phyloP scores from a whole-genome alignment of 2,329 filamentous ascomycete genomes.

The Polychaeton citri region DNA sequence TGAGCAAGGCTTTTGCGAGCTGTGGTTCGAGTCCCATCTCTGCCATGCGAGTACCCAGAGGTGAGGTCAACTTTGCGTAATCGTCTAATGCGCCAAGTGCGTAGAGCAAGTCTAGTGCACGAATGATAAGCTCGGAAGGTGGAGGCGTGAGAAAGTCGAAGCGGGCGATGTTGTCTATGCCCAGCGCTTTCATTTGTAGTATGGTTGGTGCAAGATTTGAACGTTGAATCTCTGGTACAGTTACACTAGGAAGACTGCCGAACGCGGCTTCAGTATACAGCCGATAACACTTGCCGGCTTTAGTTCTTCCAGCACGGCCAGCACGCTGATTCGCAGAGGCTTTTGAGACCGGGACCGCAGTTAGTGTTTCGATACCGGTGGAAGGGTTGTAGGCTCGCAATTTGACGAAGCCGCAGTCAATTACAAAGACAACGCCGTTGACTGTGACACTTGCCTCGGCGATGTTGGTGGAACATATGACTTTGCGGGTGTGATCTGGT shows the following conservation, averaged over 20 bases:
- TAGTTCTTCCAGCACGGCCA: constrained; percentile 78
- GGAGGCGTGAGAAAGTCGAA: constrained; percentile 84
- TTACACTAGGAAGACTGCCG: constrained; percentile 52
- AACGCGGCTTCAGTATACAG: constrained; percentile 73
- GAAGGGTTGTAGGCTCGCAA: constrained; percentile 70
- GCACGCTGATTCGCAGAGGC: constrained; percentile 86
- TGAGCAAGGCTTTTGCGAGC: constrained; percentile 80
- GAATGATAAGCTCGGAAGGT: constrained; percentile 69
- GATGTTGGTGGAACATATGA: constrained; percentile 90
- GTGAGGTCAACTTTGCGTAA: constrained; percentile 79
- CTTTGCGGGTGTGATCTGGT: constrained; percentile 70
- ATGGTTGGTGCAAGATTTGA: constrained; percentile 81
- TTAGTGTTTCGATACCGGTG: constrained; percentile 79
- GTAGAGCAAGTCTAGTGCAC: constrained; percentile 77
- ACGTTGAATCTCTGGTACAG: constrained; percentile 80
- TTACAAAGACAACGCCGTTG: constrained; percentile 77
- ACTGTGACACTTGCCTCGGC: constrained; percentile 94
- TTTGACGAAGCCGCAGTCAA: constrained; percentile 87
- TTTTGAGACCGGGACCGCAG: constrained; percentile 69
- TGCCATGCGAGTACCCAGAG: constrained; percentile 81
- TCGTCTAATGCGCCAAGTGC: constrained; percentile 76
- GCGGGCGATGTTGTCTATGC: constrained; percentile 83
- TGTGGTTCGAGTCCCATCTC: constrained; percentile 88
- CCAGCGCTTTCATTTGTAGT: constrained; percentile 84
- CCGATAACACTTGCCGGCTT: constrained; percentile 84